phyloP scores from a whole-genome alignment of 2,329 filamentous ascomycete species.

The Penicillium nordicum region DNA sequence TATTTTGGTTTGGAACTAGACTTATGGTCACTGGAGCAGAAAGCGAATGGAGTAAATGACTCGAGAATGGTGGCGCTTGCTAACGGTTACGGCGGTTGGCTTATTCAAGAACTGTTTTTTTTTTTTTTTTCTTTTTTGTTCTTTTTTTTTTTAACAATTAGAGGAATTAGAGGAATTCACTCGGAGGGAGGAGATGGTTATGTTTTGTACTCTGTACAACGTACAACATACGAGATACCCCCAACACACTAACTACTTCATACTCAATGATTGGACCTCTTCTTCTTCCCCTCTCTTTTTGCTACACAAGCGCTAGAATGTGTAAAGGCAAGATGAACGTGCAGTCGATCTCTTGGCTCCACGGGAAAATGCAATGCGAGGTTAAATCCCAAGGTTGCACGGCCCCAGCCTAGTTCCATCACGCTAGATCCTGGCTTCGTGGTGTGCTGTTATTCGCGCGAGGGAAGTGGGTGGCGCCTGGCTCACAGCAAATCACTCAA shows the following conservation, averaged over 20 bases:
- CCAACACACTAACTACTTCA: neutral
- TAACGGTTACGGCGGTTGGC: slow-evolving; percentile 2
- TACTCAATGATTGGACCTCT: neutral
- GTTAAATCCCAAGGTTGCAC: slow-evolving; percentile 26
- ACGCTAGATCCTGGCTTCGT: slow-evolving; percentile 17
- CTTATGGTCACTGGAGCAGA: neutral
- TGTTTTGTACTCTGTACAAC: neutral
- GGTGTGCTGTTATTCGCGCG: slow-evolving; percentile 18
- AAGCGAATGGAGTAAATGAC: neutral
- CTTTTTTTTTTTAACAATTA: no score
- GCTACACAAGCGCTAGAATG: slow-evolving; percentile 5
- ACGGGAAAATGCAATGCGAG: slow-evolving; percentile 29
- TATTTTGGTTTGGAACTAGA: neutral
- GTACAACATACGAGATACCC: neutral
- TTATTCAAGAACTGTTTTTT: neutral
- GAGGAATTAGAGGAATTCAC: neutral
- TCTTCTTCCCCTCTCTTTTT: neutral
- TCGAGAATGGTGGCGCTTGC: slow-evolving; percentile 4
- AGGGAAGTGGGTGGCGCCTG: neutral
- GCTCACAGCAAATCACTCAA: slow-evolving; percentile 1
- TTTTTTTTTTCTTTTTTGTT: no score
- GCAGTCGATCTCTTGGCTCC: slow-evolving; percentile 26
- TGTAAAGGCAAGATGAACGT: slow-evolving; percentile 24
- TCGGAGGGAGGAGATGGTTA: neutral
- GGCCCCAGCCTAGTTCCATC: slow-evolving; percentile 9